Base-by-base conservation (phyloP, 2,329 filamentous ascomycete genomes). In the Sporothrix protearum region DNA sequence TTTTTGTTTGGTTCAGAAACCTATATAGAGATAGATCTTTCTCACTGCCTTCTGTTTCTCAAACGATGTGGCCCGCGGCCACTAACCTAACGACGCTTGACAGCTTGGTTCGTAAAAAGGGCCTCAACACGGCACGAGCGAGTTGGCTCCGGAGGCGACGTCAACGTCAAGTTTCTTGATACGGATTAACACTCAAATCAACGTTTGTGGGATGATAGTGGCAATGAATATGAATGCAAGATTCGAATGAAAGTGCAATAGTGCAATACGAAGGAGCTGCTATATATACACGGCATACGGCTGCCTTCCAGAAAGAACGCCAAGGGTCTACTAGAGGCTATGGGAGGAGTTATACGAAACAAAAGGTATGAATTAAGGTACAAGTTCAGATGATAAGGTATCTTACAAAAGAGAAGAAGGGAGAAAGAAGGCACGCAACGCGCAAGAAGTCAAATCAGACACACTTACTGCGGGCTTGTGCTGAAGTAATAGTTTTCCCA, bases 401-500 rank as follows among this genome's bases (percentile, higher is more conserved):
- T 22, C 30, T 14, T 25, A 16, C 19, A 36, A 14, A 30, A 9
- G 36, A 33, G 28, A 61, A 49, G 25, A 33, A 57, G 39, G 16
- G 30, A 28, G 16, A 47, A 61, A 25, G 14, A 22, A 19, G 53
- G 47, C 5, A 59, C n/a, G 69, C 36, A 45, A 57, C 67, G 28
- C 51, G n/a, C n/a, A 49, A 45, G 8, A 47, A 47, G 9, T 39
- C 1, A 63, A 33, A 49, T 2, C 10, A 7, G 16, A n/a, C 55
- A 45, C 49, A n/a, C 25, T 25, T 42, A 64, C 77, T 73, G 79
- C 3, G 76, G 72, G 71, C 85, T 87, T 47, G 87, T 88, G 79
- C 86, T 88, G 81, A 98, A 99, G 81, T 98, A 96, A 81, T 97
- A 98, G 77, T 96, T 94, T 81, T 97, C 94, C 96, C 96, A 99